Evolutionary conservation across 805 yeast genomes (phyloP), one percentile per base, ranked within the genome.

Genomic region (Candida qinlingensis): DNA sequence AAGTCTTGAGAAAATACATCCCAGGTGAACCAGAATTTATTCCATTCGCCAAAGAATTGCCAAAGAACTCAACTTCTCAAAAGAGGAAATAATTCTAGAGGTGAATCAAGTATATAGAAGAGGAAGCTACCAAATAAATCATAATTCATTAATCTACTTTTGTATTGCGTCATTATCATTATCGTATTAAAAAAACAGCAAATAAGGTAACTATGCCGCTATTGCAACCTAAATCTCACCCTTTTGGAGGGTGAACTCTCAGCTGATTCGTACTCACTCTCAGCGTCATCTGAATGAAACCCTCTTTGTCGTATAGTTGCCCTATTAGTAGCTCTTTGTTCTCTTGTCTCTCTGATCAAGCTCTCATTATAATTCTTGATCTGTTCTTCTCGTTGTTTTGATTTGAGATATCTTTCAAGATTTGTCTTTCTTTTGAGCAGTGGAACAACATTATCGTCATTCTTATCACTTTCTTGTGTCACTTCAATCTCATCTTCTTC

Each of bases 11-110:
- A 77, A 88, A 81, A 70, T 94, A 85, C 77, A 88, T 94, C 63
- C 99, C 99, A 49, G 99, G 99, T 58, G 96, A 90, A 72, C 99
- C 99, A 34, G 97, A 92, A 68, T 94, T 94, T 71, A 73, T 94
- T 61, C 98, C 97, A 45, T 94, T 72, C 69, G 80, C 79, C 50
- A 88, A 85, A 70, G 98, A 89, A 66, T 79, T 92, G 62, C 96
- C 97, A 70, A 91, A 91, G 81, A 88, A 90, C 75, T 84, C 94
- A 38, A 88, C 96, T 56, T 87, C 96, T 46, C 79, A 77, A 69
- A 76, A 77, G 69, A 83, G 82, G 78, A 68, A 67, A 56, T 66
- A 60, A 37, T 11, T 19, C 19, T 19, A 3, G 19, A 19, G 3
- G 19, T 19, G 19, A 19, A 19, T 19, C 19, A 19, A 19, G 19